Percentiles rank a stretch among this genome's conserved stretches.
phyloP scores from a whole-genome alignment of 202 grass and related monocot species.

The Panicum hallii region DNA sequence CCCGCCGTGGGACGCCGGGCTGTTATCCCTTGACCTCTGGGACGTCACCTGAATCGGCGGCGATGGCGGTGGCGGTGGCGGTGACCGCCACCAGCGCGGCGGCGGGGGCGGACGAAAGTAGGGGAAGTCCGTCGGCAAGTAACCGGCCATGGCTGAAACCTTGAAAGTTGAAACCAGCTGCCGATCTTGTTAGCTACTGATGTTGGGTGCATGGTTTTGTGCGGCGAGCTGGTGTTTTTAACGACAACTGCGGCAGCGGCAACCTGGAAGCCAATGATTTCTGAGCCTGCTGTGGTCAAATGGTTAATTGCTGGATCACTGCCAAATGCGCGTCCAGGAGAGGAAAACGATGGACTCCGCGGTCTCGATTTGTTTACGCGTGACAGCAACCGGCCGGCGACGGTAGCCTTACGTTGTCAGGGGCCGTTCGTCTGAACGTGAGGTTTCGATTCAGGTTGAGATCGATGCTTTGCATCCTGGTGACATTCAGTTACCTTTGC shows the following conservation, averaged over 20 bases:
- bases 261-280: background rate
- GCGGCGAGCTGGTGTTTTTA: too few species aligned
- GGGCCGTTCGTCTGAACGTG: background rate
- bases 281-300: background rate
- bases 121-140: background rate
- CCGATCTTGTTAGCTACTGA: background rate
- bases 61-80: background rate
- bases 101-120: background rate
- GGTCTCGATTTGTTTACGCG: slow-evolving; percentile 11
- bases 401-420: background rate
- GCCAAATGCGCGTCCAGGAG: slow-evolving; percentile 36
- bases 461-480: background rate
- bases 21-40: background rate
- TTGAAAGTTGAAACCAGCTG: background rate
- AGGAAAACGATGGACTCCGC: background rate
- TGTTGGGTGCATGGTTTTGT: too few species aligned
- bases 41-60: background rate
- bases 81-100: background rate
- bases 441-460: background rate
- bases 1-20: background rate
- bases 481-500: background rate
- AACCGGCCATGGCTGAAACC: background rate
- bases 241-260: background rate
- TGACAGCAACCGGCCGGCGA: slow-evolving; percentile 31
- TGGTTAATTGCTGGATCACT: background rate